A percentile compares a stretch with the other conserved stretches of the same genome.
Evolutionary conservation across 176 grass and related monocot genomes (phyloP).

Genomic region (Musa schizocarpa): DNA sequence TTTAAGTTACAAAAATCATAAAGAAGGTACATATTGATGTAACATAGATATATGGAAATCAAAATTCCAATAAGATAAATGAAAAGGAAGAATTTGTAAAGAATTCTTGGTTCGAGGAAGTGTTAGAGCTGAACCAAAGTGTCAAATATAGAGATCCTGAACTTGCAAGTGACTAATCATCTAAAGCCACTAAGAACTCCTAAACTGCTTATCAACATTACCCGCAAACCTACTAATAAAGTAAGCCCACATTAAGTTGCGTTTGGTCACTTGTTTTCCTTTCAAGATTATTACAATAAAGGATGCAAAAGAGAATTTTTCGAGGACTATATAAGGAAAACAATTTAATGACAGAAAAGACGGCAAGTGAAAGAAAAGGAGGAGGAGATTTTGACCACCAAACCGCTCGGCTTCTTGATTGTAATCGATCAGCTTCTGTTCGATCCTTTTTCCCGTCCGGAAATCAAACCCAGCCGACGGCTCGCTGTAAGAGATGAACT

Average conservation of each 20-base stretch:
- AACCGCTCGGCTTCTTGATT: slow-evolving; percentile 88
- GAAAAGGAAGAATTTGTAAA: too few species aligned
- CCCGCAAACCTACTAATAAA: too few species aligned
- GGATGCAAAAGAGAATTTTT: background rate
- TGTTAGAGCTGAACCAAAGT: too few species aligned
- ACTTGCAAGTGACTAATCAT: too few species aligned
- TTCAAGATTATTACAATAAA: background rate
- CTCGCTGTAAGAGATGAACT: slow-evolving; percentile 77
- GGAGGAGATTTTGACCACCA: slow-evolving; percentile 46
- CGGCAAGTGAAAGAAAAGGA: background rate
- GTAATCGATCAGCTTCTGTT: slow-evolving; percentile 83
- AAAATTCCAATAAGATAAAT: too few species aligned
- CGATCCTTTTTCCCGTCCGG: slow-evolving; percentile 70
- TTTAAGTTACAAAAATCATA: too few species aligned
- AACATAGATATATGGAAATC: too few species aligned
- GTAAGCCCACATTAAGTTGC: too few species aligned
- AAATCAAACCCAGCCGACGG: slow-evolving; percentile 84
- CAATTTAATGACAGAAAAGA: background rate
- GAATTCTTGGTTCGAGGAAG: too few species aligned
- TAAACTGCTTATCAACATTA: background rate
- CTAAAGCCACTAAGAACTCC: too few species aligned
- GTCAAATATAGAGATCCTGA: too few species aligned
- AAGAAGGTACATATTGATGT: too few species aligned
- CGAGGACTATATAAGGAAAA: background rate
- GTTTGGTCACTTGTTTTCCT: background rate